Evolutionary conservation across 1,284 basidiomycete species (phyloP).

Genomic region (Macrocybe sp.): DNA sequence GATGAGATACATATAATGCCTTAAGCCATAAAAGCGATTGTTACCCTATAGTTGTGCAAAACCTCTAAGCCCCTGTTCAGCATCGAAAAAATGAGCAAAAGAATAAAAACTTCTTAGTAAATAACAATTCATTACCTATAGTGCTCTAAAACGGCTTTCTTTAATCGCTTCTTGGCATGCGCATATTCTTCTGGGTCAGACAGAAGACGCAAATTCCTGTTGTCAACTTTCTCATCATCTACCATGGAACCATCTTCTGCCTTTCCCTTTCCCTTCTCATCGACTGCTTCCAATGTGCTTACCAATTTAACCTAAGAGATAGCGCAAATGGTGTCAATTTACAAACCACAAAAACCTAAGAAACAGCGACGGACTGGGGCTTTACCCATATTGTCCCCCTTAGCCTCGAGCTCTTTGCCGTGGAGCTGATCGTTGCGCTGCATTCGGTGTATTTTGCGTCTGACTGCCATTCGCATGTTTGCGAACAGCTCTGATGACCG

Average conservation of each 20-base stretch:
- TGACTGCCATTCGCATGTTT: constrained; percentile 4
- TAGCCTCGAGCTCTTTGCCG: neutral
- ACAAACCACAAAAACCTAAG: too few relatives aligned
- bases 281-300: constrained; percentile 1
- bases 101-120: neutral
- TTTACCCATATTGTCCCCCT: neutral
- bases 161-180: constrained; percentile 77
- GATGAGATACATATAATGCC: neutral
- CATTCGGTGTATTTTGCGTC: neutral
- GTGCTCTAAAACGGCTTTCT: constrained; percentile 80
- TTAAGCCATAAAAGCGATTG: constrained; percentile 20
- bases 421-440: neutral
- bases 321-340: too few relatives aligned
- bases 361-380: too few relatives aligned
- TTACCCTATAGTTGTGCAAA: constrained; percentile 82
- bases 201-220: constrained; percentile 16
- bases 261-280: constrained; percentile 1
- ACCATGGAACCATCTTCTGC: neutral
- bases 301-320: neutral
- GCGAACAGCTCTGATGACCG: constrained; percentile 7
- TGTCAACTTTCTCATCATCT: constrained; percentile 3
- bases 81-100: neutral
- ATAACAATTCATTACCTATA: constrained; percentile 53
- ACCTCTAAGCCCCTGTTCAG: constrained; percentile 62
- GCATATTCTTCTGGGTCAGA: constrained; percentile 76